These are phyloP conservation scores for Daldinia childiae DNA, from an alignment of 495 filamentous ascomycete genomes.

Conservation along the genomic window DNA sequence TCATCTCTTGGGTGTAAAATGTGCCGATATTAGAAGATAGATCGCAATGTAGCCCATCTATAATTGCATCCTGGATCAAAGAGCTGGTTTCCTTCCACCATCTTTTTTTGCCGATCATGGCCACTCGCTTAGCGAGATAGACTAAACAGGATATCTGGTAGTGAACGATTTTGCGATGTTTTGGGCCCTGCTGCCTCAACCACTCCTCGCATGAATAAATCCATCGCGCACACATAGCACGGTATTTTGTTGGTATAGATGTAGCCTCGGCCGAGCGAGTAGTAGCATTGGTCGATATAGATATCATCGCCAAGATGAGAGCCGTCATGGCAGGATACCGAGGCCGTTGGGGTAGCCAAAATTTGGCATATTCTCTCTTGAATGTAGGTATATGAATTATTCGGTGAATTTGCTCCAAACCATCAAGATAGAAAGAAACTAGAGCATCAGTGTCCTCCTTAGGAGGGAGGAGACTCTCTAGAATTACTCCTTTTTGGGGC, in stretches of 20 bases:
- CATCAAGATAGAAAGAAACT: constrained; percentile 54
- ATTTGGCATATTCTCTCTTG: constrained; percentile 53
- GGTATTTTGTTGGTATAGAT: constrained; percentile 10
- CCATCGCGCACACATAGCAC: constrained; percentile 50
- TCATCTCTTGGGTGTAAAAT: constrained; percentile 71
- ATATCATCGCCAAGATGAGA: constrained; percentile 54
- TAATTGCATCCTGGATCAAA: constrained; percentile 65
- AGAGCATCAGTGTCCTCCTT: constrained; percentile 51
- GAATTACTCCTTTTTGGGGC: constrained; percentile 42
- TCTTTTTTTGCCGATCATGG: constrained; percentile 58
- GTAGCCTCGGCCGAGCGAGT: constrained; percentile 37
- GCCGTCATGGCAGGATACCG: constrained; percentile 53
- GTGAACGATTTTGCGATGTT: constrained; percentile 55
- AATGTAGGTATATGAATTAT: constrained; percentile 60
- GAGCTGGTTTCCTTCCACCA: constrained; percentile 66
- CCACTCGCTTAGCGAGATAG: constrained; percentile 57
- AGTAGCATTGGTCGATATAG: constrained; percentile 51
- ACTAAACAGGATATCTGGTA: constrained; percentile 58
- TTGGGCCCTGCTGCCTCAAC: constrained; percentile 51
- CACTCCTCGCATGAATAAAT: constrained; percentile 52
- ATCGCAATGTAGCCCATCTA: constrained; percentile 66
- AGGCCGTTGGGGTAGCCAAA: constrained; percentile 49
- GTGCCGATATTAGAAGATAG: constrained; percentile 50
- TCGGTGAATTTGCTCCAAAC: constrained; percentile 58
- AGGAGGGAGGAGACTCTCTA: constrained; percentile 53